Evolutionary conservation across 2,329 filamentous ascomycete genomes (phyloP), one percentile per base, ranked within the genome.

Genomic region (Aspergillus nomiae): DNA sequence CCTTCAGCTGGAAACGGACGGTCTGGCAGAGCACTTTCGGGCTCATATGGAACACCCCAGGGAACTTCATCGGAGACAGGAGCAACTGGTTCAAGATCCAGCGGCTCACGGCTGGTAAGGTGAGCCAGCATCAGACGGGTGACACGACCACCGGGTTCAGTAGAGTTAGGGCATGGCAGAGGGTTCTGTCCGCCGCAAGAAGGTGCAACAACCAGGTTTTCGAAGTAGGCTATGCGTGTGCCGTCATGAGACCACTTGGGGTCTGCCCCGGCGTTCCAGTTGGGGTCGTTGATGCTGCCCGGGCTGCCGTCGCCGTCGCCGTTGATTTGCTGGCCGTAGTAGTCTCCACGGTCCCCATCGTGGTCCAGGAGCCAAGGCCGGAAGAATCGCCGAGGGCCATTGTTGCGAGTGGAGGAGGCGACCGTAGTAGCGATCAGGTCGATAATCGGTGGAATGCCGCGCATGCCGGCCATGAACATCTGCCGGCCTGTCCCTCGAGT

Each of bases 241-340:
- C 77, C 76, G 63, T 84, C 82, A 1, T 66, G 61, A 11, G 69
- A 70, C 55, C 62, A 71, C 19, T 59, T 57, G 1, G 69, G 83
- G 65, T 84, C 82, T 6, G 82, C 83, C 12, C 72, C 69, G 4
- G 73, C 82, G 65, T 84, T 84, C 83, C 83, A 84, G 30, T 82
- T 74, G 0, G 81, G 78, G 59, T 84, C 81, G 59, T 81, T 79
- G n/a, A 80, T 62, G 58, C 69, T 76, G 1, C 79, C 80, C 19
- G 65, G 64, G 30, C 65, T 75, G 3, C 71, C 73, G 24, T 77
- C 70, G 1, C 76, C 76, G 0, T 63, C 79, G 0, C 67, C 74
- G 53, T 84, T 84, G 60, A 83, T 65, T 59, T 72, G 71, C 65
- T 81, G 81, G 3, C 82, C 82, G 60, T 75, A 81, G 65, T 84